Evolutionary conservation across 169 alveolate genomes (phyloP), one percentile per base, ranked within the genome.

Genomic region (Plasmodium inui): DNA sequence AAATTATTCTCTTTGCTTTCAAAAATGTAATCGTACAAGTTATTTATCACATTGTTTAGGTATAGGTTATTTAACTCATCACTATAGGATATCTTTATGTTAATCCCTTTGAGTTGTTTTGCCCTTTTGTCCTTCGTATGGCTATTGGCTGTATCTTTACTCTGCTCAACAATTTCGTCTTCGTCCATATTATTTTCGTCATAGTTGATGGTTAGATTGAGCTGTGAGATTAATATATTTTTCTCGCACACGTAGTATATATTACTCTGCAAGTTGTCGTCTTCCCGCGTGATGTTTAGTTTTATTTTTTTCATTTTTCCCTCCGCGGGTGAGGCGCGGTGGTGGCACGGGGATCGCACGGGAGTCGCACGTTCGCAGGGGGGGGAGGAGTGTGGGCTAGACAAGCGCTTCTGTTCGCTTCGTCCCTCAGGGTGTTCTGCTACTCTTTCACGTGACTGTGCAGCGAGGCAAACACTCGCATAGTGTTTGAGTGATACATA

Each of bases 191-290:
- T 46, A 91, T 91, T 91, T 82, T 91, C 92, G 6, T 91, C 92
- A 91, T 57, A 91, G 83, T 72, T 91, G 34, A 91, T 91, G 19
- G 95, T 91, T 4, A 91, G 74, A 39, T 81, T 91, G 70, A 91
- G 61, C 30, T 78, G 81, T 9, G 95, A 91, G 10, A 91, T 91
- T 30, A 91, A 7, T n/a, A 91, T 91, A 50, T 82, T 91, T 50
- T 82, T 81, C n/a, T 91, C 95, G 61, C 95, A 91, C 32, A 91
- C 95, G 37, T 91, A 91, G 83, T 91, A 91, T 46, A 91, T 91
- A 55, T 91, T 91, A 22, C 50, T 91, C 53, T 91, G 92, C 32
- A 91, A 32, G 55, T 82, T 82, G 79, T 91, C 81, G 30, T 91
- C 92, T 81, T 91, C 95, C 32, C 95, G 82, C 37, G 95, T 81